Evolutionary conservation across 108 stramenopile species (phyloP).

Genomic region (Parmales sp.): DNA sequence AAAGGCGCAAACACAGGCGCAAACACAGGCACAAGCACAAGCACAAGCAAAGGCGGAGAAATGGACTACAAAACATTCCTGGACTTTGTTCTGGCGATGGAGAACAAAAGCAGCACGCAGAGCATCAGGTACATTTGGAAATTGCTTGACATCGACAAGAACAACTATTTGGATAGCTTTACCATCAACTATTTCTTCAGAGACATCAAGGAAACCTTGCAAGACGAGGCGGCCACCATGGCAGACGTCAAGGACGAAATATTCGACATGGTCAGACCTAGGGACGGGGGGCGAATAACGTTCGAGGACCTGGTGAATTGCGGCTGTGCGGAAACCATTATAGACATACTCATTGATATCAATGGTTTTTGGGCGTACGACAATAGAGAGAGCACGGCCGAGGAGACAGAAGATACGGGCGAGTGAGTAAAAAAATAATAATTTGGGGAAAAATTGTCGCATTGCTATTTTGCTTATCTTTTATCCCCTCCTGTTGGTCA

Average conservation of each 20-base stretch:
- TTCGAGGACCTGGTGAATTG: slow-evolving; percentile 24
- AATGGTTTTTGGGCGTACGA: slow-evolving; percentile 42
- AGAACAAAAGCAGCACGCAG: slow-evolving; percentile 21
- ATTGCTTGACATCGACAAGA: slow-evolving; percentile 21
- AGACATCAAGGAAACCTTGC: slow-evolving; percentile 15
- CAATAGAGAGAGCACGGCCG: slow-evolving; percentile 20
- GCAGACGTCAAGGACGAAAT: slow-evolving; percentile 33
- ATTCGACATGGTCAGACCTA: slow-evolving; percentile 42
- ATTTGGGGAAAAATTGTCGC: too few species aligned
- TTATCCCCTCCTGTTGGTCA: too few species aligned
- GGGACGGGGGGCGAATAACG: slow-evolving; percentile 18
- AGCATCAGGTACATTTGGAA: slow-evolving; percentile 30
- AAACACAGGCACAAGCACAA: slow-evolving; percentile 31
- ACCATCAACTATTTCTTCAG: slow-evolving; percentile 35
- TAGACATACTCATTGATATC: slow-evolving; percentile 37
- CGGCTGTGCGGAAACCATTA: slow-evolving; percentile 28
- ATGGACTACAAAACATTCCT: slow-evolving; percentile 50
- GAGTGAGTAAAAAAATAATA: too few species aligned
- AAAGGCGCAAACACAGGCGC: slow-evolving; percentile 36
- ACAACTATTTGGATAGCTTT: slow-evolving; percentile 15
- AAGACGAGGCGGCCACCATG: slow-evolving; percentile 16
- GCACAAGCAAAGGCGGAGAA: slow-evolving; percentile 14
- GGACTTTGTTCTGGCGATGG: slow-evolving; percentile 45
- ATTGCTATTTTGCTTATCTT: too few species aligned
- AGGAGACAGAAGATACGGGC: not conserved